Conservation (phyloP, 768 basidiomycete genomes). For the Nidula microcarpa region DNA sequence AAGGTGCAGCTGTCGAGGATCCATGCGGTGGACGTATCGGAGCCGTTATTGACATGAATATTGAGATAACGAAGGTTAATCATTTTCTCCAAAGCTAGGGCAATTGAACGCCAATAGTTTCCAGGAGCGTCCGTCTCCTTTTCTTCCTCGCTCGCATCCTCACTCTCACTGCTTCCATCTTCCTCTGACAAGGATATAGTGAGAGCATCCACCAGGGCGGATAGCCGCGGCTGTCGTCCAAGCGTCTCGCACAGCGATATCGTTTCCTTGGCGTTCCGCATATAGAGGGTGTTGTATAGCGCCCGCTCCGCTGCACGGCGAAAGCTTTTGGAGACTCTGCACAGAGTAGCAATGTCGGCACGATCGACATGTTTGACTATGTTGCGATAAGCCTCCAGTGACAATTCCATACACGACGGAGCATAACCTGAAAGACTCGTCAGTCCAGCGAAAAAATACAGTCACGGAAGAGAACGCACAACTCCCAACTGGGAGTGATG, state of each 20-base stretch:
- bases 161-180: conserved; percentile 21
- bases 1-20: conserved; percentile 41
- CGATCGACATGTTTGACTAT: conserved; percentile 52
- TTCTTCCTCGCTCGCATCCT: conserved; percentile 16
- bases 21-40: conserved; percentile 33
- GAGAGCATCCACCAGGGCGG: conserved; percentile 48
- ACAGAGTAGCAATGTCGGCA: conserved; percentile 53
- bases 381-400: conserved; percentile 55
- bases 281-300: conserved; percentile 56
- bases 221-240: conserved; percentile 41
- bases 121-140: conserved; percentile 25
- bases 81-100: conserved; percentile 44
- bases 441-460: conserved; percentile 2
- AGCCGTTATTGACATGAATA: conserved; percentile 39
- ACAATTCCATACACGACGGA: conserved; percentile 49
- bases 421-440: conserved; percentile 35
- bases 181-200: conserved; percentile 41
- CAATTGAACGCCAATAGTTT: conserved; percentile 49
- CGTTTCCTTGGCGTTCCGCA: conserved; percentile 35
- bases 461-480: conserved; percentile 15
- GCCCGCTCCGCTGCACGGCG: conserved; percentile 51
- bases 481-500: conserved; percentile 16
- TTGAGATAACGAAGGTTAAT: conserved; percentile 48
- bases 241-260: conserved; percentile 46
- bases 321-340: conserved; percentile 55